These are phyloP conservation scores for Tulasnella sp. DNA, from an alignment of 768 basidiomycete species.

Conservation along the genomic window DNA sequence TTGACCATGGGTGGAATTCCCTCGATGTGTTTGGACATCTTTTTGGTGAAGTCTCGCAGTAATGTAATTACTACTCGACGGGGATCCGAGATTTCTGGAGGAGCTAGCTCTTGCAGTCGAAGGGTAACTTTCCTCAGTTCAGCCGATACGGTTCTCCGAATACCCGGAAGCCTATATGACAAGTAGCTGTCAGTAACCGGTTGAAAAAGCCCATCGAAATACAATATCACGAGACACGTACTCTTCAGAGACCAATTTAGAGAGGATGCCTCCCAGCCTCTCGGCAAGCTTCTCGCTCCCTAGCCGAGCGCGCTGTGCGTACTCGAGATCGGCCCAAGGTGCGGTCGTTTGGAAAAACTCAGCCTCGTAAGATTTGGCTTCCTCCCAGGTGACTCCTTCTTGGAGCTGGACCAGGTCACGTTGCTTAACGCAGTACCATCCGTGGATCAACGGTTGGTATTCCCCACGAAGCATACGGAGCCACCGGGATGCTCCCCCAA, in stretches of 20 bases:
- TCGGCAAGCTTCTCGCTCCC: conserved; percentile 42
- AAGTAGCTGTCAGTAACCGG: background rate
- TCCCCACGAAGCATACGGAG: conserved; percentile 33
- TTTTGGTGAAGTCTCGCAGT: conserved; percentile 46
- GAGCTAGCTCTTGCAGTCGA: conserved; percentile 41
- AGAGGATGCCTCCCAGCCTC: conserved; percentile 56
- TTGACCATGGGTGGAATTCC: conserved; percentile 36
- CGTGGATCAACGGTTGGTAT: conserved; percentile 46
- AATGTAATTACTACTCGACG: conserved; percentile 51
- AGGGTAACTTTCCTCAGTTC: conserved; percentile 43
- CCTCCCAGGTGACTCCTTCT: conserved; percentile 53
- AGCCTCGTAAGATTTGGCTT: conserved; percentile 55
- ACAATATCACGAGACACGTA: background rate
- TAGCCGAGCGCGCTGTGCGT: background rate
- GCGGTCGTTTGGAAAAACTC: conserved; percentile 48
- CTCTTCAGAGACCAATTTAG: conserved; percentile 37
- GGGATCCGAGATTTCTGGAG: conserved; percentile 53
- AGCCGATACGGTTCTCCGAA: conserved; percentile 54
- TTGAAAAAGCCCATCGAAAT: background rate
- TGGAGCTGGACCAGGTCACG: conserved; percentile 50
- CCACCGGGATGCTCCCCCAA: conserved; percentile 56
- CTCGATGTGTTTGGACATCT: conserved; percentile 46
- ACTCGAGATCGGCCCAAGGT: conserved; percentile 27
- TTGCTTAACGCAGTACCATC: conserved; percentile 60
- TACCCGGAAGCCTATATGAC: conserved; percentile 53